Base-by-base conservation (phyloP, 441 rosid species). In the Erysimum pusillum region DNA sequence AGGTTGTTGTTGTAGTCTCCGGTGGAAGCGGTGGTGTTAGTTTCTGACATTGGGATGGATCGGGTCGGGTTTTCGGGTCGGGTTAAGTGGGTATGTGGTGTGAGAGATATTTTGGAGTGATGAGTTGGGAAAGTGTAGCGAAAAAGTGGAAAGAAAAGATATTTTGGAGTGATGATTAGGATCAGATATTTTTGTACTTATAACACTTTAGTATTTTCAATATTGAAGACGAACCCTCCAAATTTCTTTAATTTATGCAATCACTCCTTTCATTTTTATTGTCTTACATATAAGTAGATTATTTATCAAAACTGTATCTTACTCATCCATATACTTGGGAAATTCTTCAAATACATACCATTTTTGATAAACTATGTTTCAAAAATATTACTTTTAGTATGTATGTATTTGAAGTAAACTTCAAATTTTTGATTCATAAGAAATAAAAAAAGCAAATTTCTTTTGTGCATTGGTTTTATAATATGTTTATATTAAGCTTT, bases 91-190 rank as follows among this genome's bases (percentile, higher is more conserved):
- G 22, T 13, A 4, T 69, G 63, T 62, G 70, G n/a, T n/a, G n/a
- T n/a, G n/a, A n/a, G n/a, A 68, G 80, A 82, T 62, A 65, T 61
- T 59, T 62, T 2, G 7, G 32, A 64, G 66, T 11, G 39, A 31
- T 38, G 71, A 67, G 69, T 60, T 52, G 76, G 53, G 6, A 79
- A 73, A 74, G 82, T 32, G 75, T 31, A 15, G 42, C 36, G 49
- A 63, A 79, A 72, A 72, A 72, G 69, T 51, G 81, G 60, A 60
- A 73, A 73, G 71, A 38, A 49, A 45, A 69, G 79, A 79, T 79
- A 79, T 69, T 75, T 74, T 49, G 9, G 57, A 63, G 75, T 78
- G 75, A 83, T 80, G 80, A 78, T 75, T 81, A 76, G 84, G 77
- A 57, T 63, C 42, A 57, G 75, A 76, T 76, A 63, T 76, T 76